These are phyloP conservation scores for Elaeis guineensis DNA, from an alignment of 176 grass and related monocot species.

Conservation along the genomic window DNA sequence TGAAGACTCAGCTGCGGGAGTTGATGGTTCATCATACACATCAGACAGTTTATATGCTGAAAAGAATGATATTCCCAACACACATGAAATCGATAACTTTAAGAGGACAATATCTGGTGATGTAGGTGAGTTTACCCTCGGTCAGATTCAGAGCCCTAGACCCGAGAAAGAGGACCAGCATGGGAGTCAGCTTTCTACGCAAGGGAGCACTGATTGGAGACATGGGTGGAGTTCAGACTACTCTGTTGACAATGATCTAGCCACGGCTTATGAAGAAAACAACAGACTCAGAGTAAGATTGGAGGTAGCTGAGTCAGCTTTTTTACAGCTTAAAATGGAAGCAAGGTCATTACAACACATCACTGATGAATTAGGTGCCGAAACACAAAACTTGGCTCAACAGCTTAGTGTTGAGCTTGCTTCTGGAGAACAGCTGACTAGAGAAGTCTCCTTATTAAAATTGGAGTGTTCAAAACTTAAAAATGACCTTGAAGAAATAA, in stretches of 20 bases:
- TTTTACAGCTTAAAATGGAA: conserved; percentile 89
- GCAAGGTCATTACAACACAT: conserved; percentile 63
- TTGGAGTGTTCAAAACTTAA: conserved; percentile 71
- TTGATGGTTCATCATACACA: conserved; percentile 54
- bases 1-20: conserved; percentile 34
- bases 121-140: conserved; percentile 27
- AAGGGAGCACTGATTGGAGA: conserved; percentile 68
- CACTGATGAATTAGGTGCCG: conserved; percentile 65
- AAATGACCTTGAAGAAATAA: conserved; percentile 70
- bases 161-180: conserved; percentile 29
- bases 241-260: conserved; percentile 48
- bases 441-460: conserved; percentile 75
- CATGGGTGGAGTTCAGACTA: conserved; percentile 62
- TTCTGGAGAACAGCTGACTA: conserved; percentile 62
- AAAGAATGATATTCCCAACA: conserved; percentile 59
- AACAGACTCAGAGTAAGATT: conserved; percentile 57
- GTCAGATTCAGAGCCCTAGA: conserved; percentile 34
- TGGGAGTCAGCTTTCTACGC: conserved; percentile 51
- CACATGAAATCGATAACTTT: conserved; percentile 49
- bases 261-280: conserved; percentile 63
- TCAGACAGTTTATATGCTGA: conserved; percentile 78
- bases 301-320: conserved; percentile 78
- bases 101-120: conserved; percentile 39
- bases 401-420: conserved; percentile 69
- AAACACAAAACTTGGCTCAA: conserved; percentile 57